phyloP scores from a whole-genome alignment of 2,329 filamentous ascomycete species.

The Pestalotiopsis sp. region DNA sequence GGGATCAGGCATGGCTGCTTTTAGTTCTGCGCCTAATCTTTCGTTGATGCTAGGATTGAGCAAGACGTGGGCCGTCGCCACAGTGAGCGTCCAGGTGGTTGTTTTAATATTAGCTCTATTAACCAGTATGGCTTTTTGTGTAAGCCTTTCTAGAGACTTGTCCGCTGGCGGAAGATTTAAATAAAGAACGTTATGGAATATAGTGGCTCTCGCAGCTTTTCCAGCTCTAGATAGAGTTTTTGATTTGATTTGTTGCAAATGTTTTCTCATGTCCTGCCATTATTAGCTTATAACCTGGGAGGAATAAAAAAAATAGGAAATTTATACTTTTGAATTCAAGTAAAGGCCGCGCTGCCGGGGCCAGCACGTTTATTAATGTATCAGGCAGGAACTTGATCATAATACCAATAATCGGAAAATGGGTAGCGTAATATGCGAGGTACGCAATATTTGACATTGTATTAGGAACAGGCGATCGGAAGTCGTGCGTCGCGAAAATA shows the following conservation, averaged over 20 bases:
- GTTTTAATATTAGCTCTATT: constrained; percentile 6
- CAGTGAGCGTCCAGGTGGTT: neutral
- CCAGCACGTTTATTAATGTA: constrained; percentile 10
- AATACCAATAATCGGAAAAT: constrained; percentile 18
- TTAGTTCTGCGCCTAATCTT: constrained; percentile 16
- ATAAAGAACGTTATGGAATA: neutral
- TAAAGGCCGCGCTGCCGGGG: neutral
- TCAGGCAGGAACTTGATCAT: constrained; percentile 11
- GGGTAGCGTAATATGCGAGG: constrained; percentile 16
- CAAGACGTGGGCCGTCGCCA: neutral
- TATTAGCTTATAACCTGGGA: neutral
- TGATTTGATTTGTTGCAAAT: neutral
- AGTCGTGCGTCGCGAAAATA: neutral
- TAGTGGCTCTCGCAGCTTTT: neutral
- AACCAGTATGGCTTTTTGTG: neutral
- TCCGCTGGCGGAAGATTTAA: constrained; percentile 5
- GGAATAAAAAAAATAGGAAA: neutral
- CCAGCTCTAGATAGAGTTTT: neutral
- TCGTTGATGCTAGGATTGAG: neutral
- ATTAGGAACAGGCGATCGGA: neutral
- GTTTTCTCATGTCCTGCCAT: neutral
- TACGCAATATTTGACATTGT: neutral
- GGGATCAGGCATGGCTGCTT: constrained; percentile 18
- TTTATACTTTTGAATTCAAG: neutral
- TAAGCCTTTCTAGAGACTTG: neutral